Evolutionary conservation across 1,284 basidiomycete species (phyloP), one percentile per base, ranked within the genome.

Genomic region (Rhodofomes roseus): DNA sequence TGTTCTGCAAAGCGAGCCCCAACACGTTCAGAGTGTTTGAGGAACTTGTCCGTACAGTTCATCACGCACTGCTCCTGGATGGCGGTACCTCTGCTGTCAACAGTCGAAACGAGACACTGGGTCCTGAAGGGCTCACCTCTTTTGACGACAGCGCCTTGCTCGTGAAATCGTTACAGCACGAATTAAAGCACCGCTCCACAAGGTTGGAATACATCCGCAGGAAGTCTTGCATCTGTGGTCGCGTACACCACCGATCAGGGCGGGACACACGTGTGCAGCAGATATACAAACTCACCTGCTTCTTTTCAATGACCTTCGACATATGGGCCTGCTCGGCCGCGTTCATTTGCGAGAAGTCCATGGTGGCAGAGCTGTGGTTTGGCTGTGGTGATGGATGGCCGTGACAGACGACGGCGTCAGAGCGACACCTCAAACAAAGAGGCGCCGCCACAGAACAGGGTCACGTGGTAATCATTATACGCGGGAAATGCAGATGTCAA

Each of bases 121-220:
- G 37, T 50, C 44, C 51, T 41, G 31, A 31, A 16, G 54, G 29
- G 74, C 75, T 61, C 56, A 93, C 96, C 87, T 99, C 96, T 82
- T 98, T 98, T 57, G 87, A 86, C 22, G 91, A 93, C 61, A 98
- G 79, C 0, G 95, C 86, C 76, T 96, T 97, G 79, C 90, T 92
- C 31, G 96, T 98, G 71, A 99, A 98, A 75, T 99, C 96, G 73
- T 97, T 95, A 70, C 91, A 92, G 76, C 96, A 99, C 31, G 92
- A 82, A 65, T 83, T 94, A 82, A 99, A 99, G 76, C 96, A 99
- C 66, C 92, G 86, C 74, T 98, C 96, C 44, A 97, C 95, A 58
- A 99, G 84, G 69, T 89, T 91, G n/a, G 95, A 93, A 79, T 98
- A 98, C 75, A 98, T 90, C 70, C 83, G 84, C 82, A 98, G 83